Conservation (phyloP, 2,329 filamentous ascomycete genomes). For the Penicillium oxalicum region DNA sequence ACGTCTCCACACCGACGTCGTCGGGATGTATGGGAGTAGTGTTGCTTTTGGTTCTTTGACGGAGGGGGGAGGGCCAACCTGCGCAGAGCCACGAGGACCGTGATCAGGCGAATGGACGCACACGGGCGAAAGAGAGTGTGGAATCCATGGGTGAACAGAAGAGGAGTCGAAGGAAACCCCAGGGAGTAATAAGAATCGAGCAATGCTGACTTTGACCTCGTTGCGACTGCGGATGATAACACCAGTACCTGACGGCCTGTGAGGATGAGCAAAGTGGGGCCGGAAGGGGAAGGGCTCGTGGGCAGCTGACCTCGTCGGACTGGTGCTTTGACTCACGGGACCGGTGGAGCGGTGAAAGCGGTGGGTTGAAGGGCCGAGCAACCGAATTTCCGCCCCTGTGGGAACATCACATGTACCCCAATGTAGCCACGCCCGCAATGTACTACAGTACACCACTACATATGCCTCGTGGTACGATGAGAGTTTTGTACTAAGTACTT, state of each 20-base stretch:
- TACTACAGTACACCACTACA: too few relatives aligned
- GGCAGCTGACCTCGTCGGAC: too few relatives aligned
- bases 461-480: too few relatives aligned
- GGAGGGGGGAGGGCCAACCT: slow-evolving; percentile 9
- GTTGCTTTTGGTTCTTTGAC: background rate
- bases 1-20: slow-evolving; percentile 1
- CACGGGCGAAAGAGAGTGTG: slow-evolving; percentile 10
- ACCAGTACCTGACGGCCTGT: slow-evolving; percentile 8
- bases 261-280: background rate
- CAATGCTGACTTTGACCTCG: too few relatives aligned
- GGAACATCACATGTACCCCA: background rate
- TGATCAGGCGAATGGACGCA: slow-evolving; percentile 22
- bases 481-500: too few relatives aligned
- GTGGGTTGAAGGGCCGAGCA: background rate
- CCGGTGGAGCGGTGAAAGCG: background rate
- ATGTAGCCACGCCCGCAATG: too few relatives aligned
- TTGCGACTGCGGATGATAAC: background rate
- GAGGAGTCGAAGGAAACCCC: background rate
- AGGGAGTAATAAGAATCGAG: background rate
- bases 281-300: background rate
- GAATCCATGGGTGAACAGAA: slow-evolving; percentile 13
- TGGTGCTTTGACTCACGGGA: too few relatives aligned
- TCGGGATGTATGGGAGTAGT: background rate
- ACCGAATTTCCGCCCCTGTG: background rate
- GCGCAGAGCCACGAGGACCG: slow-evolving; percentile 11